Percentiles rank a stretch among this genome's conserved stretches.
phyloP scores from a whole-genome alignment of 176 grass and related monocot species.

The Aechmea fasciata region DNA sequence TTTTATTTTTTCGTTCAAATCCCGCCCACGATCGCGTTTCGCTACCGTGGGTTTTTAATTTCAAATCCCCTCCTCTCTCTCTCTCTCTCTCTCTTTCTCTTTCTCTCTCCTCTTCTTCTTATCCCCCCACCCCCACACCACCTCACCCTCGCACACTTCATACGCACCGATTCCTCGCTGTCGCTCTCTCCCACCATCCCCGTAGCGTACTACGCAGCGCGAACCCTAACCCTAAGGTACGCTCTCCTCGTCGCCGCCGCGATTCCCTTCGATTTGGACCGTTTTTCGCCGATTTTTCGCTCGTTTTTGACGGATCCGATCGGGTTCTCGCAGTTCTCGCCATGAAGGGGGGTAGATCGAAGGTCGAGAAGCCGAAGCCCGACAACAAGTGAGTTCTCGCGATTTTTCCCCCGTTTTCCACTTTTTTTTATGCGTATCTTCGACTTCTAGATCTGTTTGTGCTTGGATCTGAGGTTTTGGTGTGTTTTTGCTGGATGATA shows the following conservation, averaged over 20 bases:
- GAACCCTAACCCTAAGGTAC: conserved; percentile 23
- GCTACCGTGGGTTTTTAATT: conserved; percentile 48
- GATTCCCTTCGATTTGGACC: not conserved
- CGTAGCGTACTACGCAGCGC: not conserved
- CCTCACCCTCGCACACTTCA: too few species aligned
- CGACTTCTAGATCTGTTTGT: too few species aligned
- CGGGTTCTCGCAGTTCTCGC: conserved; percentile 4
- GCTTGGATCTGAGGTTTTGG: not conserved
- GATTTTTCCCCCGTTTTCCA: too few species aligned
- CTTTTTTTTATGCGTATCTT: conserved; percentile 1
- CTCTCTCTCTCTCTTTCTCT: conserved; percentile 3
- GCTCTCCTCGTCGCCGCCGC: not conserved
- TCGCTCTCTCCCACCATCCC: not conserved
- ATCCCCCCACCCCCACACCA: conserved; percentile 5
- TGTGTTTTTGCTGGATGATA: not conserved
- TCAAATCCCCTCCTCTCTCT: conserved; percentile 28
- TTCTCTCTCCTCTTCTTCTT: conserved; percentile 3
- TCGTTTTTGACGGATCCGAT: conserved; percentile 32
- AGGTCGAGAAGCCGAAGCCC: conserved; percentile 47
- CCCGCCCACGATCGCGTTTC: conserved; percentile 30
- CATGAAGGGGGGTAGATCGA: conserved; percentile 80
- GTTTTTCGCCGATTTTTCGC: not conserved
- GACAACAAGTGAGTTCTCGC: conserved; percentile 41
- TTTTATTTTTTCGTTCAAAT: not conserved
- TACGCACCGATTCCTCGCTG: too few species aligned